Base-by-base conservation (phyloP, 192 early-diverging fungal genomes). In the Backusella macrospora region DNA sequence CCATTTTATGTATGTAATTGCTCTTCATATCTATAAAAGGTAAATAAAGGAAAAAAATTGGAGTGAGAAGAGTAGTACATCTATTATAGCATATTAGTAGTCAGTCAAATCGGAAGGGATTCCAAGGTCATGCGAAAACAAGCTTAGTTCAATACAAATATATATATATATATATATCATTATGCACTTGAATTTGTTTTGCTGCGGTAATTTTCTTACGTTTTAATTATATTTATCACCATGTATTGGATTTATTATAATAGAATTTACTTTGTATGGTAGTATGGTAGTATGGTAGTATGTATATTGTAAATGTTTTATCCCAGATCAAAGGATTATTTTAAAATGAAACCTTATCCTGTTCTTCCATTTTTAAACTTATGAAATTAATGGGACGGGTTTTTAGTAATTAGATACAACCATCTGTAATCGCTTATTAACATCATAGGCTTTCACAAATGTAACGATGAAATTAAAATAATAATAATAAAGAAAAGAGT, bases 71-170 rank as follows among this genome's bases (percentile, higher is more conserved):
- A 52, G 49, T 52, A 18, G 49, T 52, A 23, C 49, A 18, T 18
- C 49, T 21, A 52, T 52, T 52, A 52, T n/a, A 52, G 18, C 49
- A 18, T 52, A 52, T 23, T 52, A 18, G 18, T 23, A 52, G 18
- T 23, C 49, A 9, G 18, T 52, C 49, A 9, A 52, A 52, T 52
- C 49, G 49, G 49, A 52, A 18, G 7, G n/a, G 6, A 9, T 23
- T 52, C 49, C 49, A 52, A 52, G n/a, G 18, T 52, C 49, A 52
- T n/a, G 49, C 49, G 16, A 52, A 52, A 18, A n/a, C 18, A 52
- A 9, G 2, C 18, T 18, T 52, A 9, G 18, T 52, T 52, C 49
- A 52, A 23, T n/a, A 52, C n/a, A n/a, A n/a, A n/a, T n/a, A n/a
- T n/a, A n/a, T n/a, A n/a, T n/a, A n/a, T n/a, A n/a, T n/a, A n/a